Evolutionary conservation across 768 basidiomycete genomes (phyloP).

Genomic region (Daedalea quercina): DNA sequence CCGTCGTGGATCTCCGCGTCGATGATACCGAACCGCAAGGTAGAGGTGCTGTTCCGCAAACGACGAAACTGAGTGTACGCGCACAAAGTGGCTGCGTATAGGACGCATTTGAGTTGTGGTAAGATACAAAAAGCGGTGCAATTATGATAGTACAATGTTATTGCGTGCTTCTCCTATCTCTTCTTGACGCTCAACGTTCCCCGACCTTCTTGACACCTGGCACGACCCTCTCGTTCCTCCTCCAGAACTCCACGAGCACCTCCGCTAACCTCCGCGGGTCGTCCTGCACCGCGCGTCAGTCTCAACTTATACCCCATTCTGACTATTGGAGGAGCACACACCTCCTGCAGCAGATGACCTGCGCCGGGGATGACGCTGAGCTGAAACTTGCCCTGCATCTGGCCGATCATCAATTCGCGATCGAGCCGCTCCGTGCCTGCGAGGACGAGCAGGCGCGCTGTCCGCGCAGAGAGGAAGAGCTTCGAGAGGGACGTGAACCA

Average conservation of each 20-base stretch:
- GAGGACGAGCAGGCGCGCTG: constrained; percentile 82
- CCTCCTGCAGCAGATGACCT: constrained; percentile 95
- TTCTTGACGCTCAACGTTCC: constrained; percentile 24
- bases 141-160: not conserved
- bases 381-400: constrained; percentile 86
- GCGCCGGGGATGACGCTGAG: constrained; percentile 80
- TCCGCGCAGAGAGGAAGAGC: constrained; percentile 69
- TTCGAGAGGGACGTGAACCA: constrained; percentile 86
- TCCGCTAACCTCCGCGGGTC: constrained; percentile 77
- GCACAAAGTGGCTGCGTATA: no score
- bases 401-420: constrained; percentile 87
- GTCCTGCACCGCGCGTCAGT: constrained; percentile 49
- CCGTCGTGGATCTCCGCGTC: not conserved
- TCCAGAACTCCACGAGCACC: constrained; percentile 86
- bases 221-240: constrained; percentile 69
- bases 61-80: no score
- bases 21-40: constrained; percentile 3
- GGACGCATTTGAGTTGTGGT: no score
- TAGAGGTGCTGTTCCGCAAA: constrained; percentile 16
- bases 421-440: constrained; percentile 94
- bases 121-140: no score
- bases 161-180: not conserved
- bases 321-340: constrained; percentile 26
- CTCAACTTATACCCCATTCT: not conserved
- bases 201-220: constrained; percentile 57